Evolutionary conservation across 2,329 filamentous ascomycete species (phyloP).

Genomic region (Arachnomyces sp.): DNA sequence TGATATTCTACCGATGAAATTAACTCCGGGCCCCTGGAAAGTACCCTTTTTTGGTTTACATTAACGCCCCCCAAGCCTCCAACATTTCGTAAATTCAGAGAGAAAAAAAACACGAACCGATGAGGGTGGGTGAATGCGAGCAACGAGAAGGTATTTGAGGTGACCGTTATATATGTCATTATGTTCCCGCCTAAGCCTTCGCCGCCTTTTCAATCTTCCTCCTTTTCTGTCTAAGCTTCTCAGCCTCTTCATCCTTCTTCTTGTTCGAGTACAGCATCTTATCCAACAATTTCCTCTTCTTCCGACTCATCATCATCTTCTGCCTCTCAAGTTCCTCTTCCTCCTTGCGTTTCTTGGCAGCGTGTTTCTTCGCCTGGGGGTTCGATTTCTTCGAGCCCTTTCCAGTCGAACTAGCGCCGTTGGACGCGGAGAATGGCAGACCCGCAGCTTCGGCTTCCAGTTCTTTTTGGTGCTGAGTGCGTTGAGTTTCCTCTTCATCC

Average conservation of each 20-base stretch:
- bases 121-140: no score
- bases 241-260: constrained; percentile 83
- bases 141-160: no score
- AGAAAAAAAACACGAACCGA: no score
- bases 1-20: no score
- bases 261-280: constrained; percentile 96
- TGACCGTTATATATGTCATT: no score
- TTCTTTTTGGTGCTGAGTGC: constrained; percentile 72
- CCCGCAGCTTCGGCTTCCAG: constrained; percentile 87
- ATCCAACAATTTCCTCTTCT: constrained; percentile 91
- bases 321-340: constrained; percentile 83
- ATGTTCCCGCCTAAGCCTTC: constrained; percentile 19
- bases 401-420: constrained; percentile 47
- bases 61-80: no score
- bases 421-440: constrained; percentile 35
- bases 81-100: no score
- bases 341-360: constrained; percentile 56
- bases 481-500: constrained; percentile 54
- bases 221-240: constrained; percentile 79
- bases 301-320: constrained; percentile 97
- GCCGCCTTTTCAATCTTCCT: constrained; percentile 68
- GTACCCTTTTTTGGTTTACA: no score
- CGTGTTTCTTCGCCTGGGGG: constrained; percentile 62
- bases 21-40: no score
- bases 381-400: constrained; percentile 59